Evolutionary conservation across 2,329 filamentous ascomycete species (phyloP).

Genomic region (Daldinia eschscholtzii): DNA sequence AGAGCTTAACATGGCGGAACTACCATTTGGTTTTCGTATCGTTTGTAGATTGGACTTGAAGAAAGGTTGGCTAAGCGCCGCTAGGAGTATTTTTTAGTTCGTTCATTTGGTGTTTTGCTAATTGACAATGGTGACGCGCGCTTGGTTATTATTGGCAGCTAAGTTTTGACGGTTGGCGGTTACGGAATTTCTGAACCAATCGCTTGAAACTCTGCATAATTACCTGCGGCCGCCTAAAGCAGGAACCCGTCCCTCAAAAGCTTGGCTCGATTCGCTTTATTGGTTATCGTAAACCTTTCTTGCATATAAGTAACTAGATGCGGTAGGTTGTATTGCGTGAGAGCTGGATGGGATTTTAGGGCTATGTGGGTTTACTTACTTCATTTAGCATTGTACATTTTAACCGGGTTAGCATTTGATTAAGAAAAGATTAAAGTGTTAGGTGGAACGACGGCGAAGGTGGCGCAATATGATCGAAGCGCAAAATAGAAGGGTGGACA

Average conservation of each 20-base stretch:
- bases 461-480: not conserved
- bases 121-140: conserved; percentile 44
- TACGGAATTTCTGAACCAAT: conserved; percentile 43
- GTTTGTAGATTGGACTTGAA: conserved; percentile 33
- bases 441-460: not conserved
- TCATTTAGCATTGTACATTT: not conserved
- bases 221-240: conserved; percentile 43
- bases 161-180: conserved; percentile 15
- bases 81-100: conserved; percentile 28
- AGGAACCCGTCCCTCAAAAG: conserved; percentile 18
- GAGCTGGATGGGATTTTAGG: not conserved
- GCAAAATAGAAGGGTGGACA: not conserved
- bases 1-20: conserved; percentile 23
- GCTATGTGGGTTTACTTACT: not conserved
- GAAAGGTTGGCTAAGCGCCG: conserved; percentile 47
- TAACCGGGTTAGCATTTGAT: not conserved
- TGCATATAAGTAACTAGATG: conserved; percentile 12
- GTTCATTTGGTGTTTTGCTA: conserved; percentile 43
- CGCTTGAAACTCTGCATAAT: conserved; percentile 24
- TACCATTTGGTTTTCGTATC: conserved; percentile 27
- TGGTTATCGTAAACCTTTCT: conserved; percentile 19
- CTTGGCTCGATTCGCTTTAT: conserved; percentile 18
- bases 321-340: not conserved
- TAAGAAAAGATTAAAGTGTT: not conserved
- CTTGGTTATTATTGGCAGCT: conserved; percentile 45